Base-by-base conservation (phyloP, 2,329 filamentous ascomycete species). In the Cryphonectria radicalis region DNA sequence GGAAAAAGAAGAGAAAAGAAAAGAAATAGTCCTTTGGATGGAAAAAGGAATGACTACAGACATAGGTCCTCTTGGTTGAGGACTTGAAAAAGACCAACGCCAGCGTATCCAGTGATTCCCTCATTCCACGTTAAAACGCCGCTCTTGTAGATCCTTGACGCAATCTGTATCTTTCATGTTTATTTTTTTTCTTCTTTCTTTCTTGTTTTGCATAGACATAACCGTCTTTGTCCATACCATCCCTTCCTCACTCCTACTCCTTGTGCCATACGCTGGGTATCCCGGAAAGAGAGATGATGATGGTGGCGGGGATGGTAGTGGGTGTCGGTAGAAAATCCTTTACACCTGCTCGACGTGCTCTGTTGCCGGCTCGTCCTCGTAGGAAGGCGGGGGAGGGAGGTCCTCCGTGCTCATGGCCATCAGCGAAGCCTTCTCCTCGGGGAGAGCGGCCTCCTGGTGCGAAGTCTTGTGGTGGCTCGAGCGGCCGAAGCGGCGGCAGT, bases 401-500 rank as follows among this genome's bases (percentile, higher is more conserved):
- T 80, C 76, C 28, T 69, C 67, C 25, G 68, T 70, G 62, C 79
- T 76, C 62, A 81, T 79, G 25, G 79, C 79, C 80, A 89, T 84
- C 69, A 89, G 79, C 40, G 82, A 82, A 6, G 81, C 77, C 81
- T 89, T 88, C 78, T 88, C 87, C 32, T 86, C 84, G 1, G 80
- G 80, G 19, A 73, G 76, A 50, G 77, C 81, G 63, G 76, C 78
- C 74, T 85, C 84, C n/a, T 76, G 72, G 17, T 74, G 74, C 3
- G 79, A 74, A n/a, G 80, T 77, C 78, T 84, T 84, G 76, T 75
- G 75, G 68, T 73, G 63, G 63, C 72, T 70, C 69, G 64, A 70
- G 53, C 72, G 72, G 25, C 75, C 75, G 68, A 77, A 79, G 60
- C 77, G 77, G 60, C 78, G 79, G 74, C 78, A 76, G 66, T 76